phyloP scores from a whole-genome alignment of 345 rosid genomes.

The Lagerstroemia speciosa region DNA sequence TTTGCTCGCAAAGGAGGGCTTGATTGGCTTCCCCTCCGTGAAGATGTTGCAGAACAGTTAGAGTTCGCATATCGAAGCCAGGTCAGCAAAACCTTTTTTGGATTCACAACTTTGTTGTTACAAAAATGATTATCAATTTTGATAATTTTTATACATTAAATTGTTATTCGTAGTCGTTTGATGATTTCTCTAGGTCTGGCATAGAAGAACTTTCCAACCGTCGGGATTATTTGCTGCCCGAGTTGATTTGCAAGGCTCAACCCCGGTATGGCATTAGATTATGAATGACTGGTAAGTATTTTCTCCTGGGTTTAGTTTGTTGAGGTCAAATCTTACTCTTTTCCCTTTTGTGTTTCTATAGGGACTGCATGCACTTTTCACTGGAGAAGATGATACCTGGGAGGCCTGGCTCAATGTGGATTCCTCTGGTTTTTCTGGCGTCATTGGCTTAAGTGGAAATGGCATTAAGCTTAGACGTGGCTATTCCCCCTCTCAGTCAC shows the following conservation, averaged over 20 bases:
- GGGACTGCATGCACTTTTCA: slow-evolving; percentile 93
- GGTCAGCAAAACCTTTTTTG: slow-evolving; percentile 28
- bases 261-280: slow-evolving; percentile 41
- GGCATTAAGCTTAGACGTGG: slow-evolving; percentile 92
- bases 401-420: slow-evolving; percentile 91
- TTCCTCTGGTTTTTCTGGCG: slow-evolving; percentile 62
- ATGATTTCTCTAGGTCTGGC: slow-evolving; percentile 75
- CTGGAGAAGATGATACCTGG: slow-evolving; percentile 95
- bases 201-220: slow-evolving; percentile 78
- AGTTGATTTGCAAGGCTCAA: slow-evolving; percentile 76
- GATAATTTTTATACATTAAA: not conserved
- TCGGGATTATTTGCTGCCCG: slow-evolving; percentile 98
- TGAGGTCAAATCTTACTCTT: not conserved
- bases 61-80: slow-evolving; percentile 71
- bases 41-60: slow-evolving; percentile 83
- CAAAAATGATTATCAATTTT: not conserved
- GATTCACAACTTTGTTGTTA: not conserved
- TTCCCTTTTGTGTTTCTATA: slow-evolving; percentile 19
- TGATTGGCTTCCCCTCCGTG: slow-evolving; percentile 94
- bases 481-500: slow-evolving; percentile 52
- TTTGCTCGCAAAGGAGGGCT: slow-evolving; percentile 90
- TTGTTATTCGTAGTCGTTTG: slow-evolving; percentile 8
- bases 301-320: not conserved
- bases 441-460: slow-evolving; percentile 54
- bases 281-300: not conserved